phyloP scores from a whole-genome alignment of 352 stramenopile species.

The Stramenopiles sp. region DNA sequence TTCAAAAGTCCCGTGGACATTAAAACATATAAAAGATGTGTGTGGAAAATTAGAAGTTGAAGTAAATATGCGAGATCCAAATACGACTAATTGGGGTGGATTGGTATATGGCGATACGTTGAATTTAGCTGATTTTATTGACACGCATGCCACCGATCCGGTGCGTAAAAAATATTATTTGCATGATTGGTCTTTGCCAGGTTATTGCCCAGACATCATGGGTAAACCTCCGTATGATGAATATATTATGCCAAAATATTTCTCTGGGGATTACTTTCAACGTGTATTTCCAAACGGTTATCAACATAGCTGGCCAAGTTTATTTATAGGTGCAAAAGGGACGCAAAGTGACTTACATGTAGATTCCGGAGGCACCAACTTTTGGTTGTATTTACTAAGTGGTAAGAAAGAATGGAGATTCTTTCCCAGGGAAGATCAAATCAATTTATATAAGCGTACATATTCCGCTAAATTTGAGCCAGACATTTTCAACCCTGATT shows the following conservation, averaged over 20 bases:
- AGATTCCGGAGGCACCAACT: conserved; percentile 24
- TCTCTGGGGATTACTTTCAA: conserved; percentile 23
- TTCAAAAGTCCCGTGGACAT: neutral
- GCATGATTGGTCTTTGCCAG: neutral
- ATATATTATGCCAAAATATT: conserved; percentile 21
- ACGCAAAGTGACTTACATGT: conserved; percentile 21
- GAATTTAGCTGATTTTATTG: neutral
- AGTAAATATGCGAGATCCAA: neutral
- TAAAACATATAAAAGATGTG: neutral
- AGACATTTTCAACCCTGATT: conserved; percentile 13
- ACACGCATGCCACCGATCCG: neutral
- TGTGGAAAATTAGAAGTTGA: neutral
- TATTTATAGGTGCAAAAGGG: conserved; percentile 22
- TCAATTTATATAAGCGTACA: conserved; percentile 15
- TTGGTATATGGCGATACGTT: neutral
- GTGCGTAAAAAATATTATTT: neutral
- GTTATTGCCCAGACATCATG: neutral
- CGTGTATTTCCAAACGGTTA: conserved; percentile 20
- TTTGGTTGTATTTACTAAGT: conserved; percentile 25
- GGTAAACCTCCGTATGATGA: conserved; percentile 9
- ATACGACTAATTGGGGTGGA: conserved; percentile 2
- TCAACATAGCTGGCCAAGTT: conserved; percentile 22
- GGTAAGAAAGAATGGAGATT: conserved; percentile 23
- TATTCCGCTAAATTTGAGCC: conserved; percentile 16
- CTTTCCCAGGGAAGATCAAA: conserved; percentile 18